Conservation (phyloP, 75 land plant genomes). For the Cupressus sempervirens region DNA sequence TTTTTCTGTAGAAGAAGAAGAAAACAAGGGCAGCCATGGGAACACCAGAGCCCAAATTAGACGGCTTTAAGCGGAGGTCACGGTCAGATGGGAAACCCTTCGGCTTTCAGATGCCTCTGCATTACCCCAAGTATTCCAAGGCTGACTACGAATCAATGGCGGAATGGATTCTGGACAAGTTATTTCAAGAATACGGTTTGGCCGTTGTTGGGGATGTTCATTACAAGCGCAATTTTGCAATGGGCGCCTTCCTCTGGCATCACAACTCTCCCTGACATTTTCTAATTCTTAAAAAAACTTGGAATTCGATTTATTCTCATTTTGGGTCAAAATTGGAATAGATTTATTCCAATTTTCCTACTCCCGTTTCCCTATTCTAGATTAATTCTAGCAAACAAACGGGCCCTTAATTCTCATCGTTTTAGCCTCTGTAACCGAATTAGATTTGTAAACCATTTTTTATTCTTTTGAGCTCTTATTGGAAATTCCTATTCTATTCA, state of each 20-base stretch:
- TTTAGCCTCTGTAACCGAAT: no score
- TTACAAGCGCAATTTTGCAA: constrained; percentile 25
- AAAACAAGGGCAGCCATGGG: neutral
- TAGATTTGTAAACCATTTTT: no score
- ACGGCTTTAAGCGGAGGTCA: neutral
- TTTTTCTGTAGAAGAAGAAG: no score
- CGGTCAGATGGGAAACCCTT: neutral
- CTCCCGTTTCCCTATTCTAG: no score
- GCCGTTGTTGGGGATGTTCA: constrained; percentile 13
- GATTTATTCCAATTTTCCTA: no score
- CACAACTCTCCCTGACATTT: neutral
- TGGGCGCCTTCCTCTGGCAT: constrained; percentile 39
- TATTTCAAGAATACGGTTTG: constrained; percentile 36
- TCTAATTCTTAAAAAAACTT: no score
- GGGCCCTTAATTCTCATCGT: no score
- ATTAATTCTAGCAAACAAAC: no score
- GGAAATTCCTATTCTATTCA: no score
- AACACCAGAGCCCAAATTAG: neutral
- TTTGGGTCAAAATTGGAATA: no score
- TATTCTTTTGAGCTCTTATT: no score
- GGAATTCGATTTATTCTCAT: no score
- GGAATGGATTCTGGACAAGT: constrained; percentile 39
- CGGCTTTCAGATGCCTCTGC: constrained; percentile 39
- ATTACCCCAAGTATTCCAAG: constrained; percentile 37
- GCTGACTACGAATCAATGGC: constrained; percentile 37